Evolutionary conservation across 2,329 filamentous ascomycete genomes (phyloP).

Genomic region (Meredithiella fracta): DNA sequence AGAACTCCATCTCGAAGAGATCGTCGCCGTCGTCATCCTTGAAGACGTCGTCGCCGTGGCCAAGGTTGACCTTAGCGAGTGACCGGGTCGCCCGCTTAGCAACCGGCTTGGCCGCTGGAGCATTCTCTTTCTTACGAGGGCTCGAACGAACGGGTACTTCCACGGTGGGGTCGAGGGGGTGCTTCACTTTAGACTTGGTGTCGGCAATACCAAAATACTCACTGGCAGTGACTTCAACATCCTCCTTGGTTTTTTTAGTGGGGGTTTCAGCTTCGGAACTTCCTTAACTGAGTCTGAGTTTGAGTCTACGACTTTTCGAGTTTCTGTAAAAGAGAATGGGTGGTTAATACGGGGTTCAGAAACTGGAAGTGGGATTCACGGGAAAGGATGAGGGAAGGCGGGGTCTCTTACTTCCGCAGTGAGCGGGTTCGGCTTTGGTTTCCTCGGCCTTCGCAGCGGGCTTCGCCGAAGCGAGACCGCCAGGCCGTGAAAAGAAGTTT

Average conservation of each 20-base stretch:
- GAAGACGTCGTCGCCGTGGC: slow-evolving; percentile 38
- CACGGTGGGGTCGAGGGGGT: slow-evolving; percentile 23
- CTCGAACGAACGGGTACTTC: slow-evolving; percentile 35
- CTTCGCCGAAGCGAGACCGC: slow-evolving; percentile 37
- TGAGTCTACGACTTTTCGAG: slow-evolving; percentile 62
- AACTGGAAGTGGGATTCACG: background rate
- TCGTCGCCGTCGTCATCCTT: slow-evolving; percentile 62
- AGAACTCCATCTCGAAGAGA: slow-evolving; percentile 60
- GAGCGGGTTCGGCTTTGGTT: slow-evolving; percentile 21
- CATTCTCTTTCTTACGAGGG: slow-evolving; percentile 31
- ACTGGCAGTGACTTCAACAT: slow-evolving; percentile 34
- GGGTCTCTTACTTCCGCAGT: slow-evolving; percentile 27
- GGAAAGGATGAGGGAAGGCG: background rate
- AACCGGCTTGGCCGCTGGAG: slow-evolving; percentile 12
- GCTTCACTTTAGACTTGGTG: slow-evolving; percentile 19
- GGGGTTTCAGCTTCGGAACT: slow-evolving; percentile 39
- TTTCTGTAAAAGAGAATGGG: slow-evolving; percentile 24
- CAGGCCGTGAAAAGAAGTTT: slow-evolving; percentile 74
- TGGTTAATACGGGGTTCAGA: slow-evolving; percentile 15
- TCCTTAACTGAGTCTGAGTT: slow-evolving; percentile 43
- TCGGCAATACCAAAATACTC: slow-evolving; percentile 37
- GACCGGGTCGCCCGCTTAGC: slow-evolving; percentile 6
- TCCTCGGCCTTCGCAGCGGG: slow-evolving; percentile 30
- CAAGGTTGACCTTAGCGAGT: background rate
- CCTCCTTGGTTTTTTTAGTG: slow-evolving; percentile 34